Evolutionary conservation across 345 rosid genomes (phyloP), one percentile per base, ranked within the genome.

Genomic region (Citrus inodora): DNA sequence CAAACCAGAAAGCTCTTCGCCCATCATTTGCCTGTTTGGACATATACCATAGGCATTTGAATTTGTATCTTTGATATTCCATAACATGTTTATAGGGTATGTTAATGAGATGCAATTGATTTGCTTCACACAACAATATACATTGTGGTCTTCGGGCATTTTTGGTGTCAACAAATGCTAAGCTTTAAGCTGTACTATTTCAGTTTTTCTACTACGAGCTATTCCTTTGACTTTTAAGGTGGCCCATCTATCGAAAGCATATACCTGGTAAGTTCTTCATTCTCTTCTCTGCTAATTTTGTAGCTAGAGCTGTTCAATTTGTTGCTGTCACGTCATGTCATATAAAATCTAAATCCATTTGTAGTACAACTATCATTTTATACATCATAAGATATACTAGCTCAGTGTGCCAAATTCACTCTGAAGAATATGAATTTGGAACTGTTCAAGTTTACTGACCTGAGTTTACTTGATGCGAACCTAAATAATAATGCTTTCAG

Each of bases 1-100:
- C 82, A 92, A 84, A 30, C 90, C 89, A 48, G 97, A 89, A 72
- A 92, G 94, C 76, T 87, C 92, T 82, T 89, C 90, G 3, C 97
- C 97, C 97, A 88, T 90, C 92, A 92, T 85, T 86, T 89, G 87
- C 86, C 97, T 92, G 90, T 76, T 70, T 61, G 64, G 73, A 76
- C 63, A 64, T 67, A 66, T 62, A 77, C 37, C 68, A 42, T 48
- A 37, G 38, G 73, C 17, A n/a, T 48, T 53, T 17, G 32, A 69
- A 22, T 60, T 71, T 78, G 63, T 35, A 19, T 67, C 37, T 40
- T 42, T 46, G 42, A 37, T 35, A 65, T 71, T 71, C 1, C 35
- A 22, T 66, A 63, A 40, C 56, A 46, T 75, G 63, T 72, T 9
- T 55, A 17, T 21, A 38, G 74, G 19, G 33, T 61, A 30, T 27